Evolutionary conservation across 345 rosid species (phyloP).

Genomic region (Bruguiera parviflora): DNA sequence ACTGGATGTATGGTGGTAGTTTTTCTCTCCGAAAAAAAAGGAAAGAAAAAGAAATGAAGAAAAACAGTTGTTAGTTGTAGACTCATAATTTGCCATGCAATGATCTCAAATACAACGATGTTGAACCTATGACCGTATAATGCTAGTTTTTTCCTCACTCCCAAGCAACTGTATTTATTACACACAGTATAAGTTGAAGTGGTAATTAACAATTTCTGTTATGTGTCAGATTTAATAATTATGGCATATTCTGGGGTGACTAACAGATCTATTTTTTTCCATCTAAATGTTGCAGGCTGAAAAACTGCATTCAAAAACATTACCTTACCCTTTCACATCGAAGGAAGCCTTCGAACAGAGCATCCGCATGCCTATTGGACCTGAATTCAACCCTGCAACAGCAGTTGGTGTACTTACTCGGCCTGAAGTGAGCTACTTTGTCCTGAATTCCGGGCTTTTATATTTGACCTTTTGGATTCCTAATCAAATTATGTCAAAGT

Average conservation of each 20-base stretch:
- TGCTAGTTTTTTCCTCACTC: not conserved
- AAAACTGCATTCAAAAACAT: constrained; percentile 60
- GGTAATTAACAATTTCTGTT: not conserved
- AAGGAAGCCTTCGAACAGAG: constrained; percentile 76
- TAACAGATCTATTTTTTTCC: not conserved
- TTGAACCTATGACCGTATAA: not conserved
- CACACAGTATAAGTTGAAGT: not conserved
- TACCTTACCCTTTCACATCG: constrained; percentile 82
- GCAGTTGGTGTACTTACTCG: constrained; percentile 62
- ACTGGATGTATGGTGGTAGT: no score
- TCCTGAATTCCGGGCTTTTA: not conserved
- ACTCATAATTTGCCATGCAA: not conserved
- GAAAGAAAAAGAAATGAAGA: not conserved
- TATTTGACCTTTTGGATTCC: not conserved
- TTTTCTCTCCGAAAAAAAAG: no score
- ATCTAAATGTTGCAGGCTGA: constrained; percentile 55
- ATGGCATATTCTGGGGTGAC: not conserved
- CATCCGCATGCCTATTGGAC: constrained; percentile 90
- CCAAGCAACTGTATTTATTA: not conserved
- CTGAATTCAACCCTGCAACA: constrained; percentile 82
- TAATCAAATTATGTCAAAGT: not conserved
- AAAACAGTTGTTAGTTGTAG: not conserved
- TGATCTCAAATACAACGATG: not conserved
- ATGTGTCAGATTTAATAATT: not conserved
- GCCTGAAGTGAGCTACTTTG: constrained; percentile 56